phyloP scores from a whole-genome alignment of 1,284 basidiomycete species.

The Papiliotrema terrestris region DNA sequence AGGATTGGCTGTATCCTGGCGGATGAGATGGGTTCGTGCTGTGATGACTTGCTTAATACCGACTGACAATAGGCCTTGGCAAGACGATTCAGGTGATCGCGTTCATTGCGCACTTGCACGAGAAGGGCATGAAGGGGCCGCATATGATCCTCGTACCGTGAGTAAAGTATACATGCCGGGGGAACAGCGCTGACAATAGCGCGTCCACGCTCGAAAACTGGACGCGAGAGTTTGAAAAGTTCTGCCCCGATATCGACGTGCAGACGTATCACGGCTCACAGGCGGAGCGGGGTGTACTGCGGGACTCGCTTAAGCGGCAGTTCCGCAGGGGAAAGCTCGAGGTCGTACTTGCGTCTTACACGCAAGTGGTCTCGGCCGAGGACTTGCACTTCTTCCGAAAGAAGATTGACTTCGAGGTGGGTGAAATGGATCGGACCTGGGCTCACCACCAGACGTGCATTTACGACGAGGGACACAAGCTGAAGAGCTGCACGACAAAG shows the following conservation, averaged over 20 bases:
- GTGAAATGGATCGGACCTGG: conserved; percentile 46
- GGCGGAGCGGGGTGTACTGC: conserved; percentile 73
- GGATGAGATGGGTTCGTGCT: conserved; percentile 86
- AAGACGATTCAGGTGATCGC: conserved; percentile 99
- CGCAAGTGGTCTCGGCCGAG: conserved; percentile 77
- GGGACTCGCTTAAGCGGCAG: conserved; percentile 60
- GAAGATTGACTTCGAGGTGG: conserved; percentile 78
- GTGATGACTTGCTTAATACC: neutral
- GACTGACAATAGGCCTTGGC: conserved; percentile 67
- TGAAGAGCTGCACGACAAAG: conserved; percentile 96
- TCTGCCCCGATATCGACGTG: conserved; percentile 78
- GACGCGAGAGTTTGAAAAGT: conserved; percentile 91
- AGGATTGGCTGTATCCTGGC: conserved; percentile 90
- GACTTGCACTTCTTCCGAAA: conserved; percentile 87
- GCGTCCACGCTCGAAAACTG: conserved; percentile 98
- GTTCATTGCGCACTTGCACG: conserved; percentile 86
- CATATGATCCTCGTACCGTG: conserved; percentile 94
- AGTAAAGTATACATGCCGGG: conserved; percentile 44
- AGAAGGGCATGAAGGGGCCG: conserved; percentile 70
- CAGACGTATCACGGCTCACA: conserved; percentile 92
- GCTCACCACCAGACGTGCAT: conserved; percentile 64
- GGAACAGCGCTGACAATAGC: conserved; percentile 46
- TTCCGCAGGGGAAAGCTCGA: conserved; percentile 73
- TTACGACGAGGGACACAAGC: conserved; percentile 91
- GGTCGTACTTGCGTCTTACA: conserved; percentile 94